These are phyloP conservation scores for Colletotrichum orbiculare DNA, from an alignment of 2,329 filamentous ascomycete species.

Conservation along the genomic window DNA sequence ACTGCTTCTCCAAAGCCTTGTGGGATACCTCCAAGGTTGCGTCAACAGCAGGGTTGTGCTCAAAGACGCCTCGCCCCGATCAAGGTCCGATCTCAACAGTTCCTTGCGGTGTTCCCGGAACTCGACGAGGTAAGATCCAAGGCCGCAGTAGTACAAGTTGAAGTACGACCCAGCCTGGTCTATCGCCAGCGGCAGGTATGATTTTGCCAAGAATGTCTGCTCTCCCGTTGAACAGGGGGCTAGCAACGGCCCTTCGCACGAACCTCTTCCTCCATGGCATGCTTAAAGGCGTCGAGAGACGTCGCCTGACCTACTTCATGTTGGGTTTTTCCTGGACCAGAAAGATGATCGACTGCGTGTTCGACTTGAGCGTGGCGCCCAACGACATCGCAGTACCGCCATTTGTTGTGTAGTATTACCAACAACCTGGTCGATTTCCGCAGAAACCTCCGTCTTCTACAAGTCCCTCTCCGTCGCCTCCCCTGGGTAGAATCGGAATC, in stretches of 20 bases:
- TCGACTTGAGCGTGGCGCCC: conserved; percentile 38
- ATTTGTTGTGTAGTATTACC: conserved; percentile 31
- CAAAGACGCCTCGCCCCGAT: conserved; percentile 27
- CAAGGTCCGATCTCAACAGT: conserved; percentile 24
- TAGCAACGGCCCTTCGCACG: conserved; percentile 7
- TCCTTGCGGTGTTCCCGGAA: conserved; percentile 27
- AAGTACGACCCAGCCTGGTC: conserved; percentile 42
- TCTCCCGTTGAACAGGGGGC: conserved; percentile 41
- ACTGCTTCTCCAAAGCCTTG: conserved; percentile 24
- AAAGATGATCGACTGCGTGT: neutral
- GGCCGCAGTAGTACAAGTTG: conserved; percentile 6
- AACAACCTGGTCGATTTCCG: conserved; percentile 39
- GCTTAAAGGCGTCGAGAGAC: conserved; percentile 22
- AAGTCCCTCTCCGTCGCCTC: conserved; percentile 41
- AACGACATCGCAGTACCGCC: conserved; percentile 36
- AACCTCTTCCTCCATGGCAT: neutral
- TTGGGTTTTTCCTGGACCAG: neutral
- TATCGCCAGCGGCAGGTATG: conserved; percentile 42
- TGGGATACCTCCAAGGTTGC: conserved; percentile 43
- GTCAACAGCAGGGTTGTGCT: conserved; percentile 38
- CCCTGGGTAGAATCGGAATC: conserved; percentile 38
- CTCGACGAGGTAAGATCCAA: conserved; percentile 35
- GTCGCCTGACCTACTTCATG: neutral
- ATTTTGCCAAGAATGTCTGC: conserved; percentile 40
- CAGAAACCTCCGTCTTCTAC: conserved; percentile 14